Conservation (phyloP, 805 yeast genomes). For the Schizosaccharomyces lindneri region DNA sequence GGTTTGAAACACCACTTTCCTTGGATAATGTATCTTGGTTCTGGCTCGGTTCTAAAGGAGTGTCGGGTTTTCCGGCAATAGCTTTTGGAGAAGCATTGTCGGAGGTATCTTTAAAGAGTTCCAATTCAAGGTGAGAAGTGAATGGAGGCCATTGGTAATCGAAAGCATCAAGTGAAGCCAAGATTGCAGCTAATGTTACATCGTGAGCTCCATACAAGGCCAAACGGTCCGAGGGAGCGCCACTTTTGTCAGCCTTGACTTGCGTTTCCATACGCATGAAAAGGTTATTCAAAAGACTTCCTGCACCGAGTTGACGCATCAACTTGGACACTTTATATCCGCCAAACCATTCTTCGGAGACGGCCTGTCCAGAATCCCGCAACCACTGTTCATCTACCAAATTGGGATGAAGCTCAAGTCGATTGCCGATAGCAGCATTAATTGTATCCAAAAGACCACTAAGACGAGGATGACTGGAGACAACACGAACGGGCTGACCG, state of each 20-base stretch:
- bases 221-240: constrained; percentile 2
- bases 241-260: constrained; percentile 2
- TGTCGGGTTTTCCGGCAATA: not conserved
- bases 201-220: constrained; percentile 10
- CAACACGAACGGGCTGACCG: constrained; percentile 6
- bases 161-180: constrained; percentile 7
- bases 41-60: no score
- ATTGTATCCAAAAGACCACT: constrained; percentile 9
- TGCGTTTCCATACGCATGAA: constrained; percentile 6
- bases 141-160: constrained; percentile 9
- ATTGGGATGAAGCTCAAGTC: not conserved
- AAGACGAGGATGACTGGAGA: constrained; percentile 9
- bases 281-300: constrained; percentile 7
- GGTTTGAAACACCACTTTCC: not conserved
- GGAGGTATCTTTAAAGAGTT: constrained; percentile 5
- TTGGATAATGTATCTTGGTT: not conserved
- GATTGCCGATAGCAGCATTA: constrained; percentile 1
- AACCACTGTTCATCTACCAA: not conserved
- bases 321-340: constrained; percentile 4
- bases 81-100: no score
- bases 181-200: constrained; percentile 7
- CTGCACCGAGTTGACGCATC: constrained; percentile 7
- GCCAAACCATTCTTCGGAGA: constrained; percentile 3
- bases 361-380: not conserved
- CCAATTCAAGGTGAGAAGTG: constrained; percentile 8